Base-by-base conservation (phyloP, 176 grass and related monocot genomes). In the Carex parvula region DNA sequence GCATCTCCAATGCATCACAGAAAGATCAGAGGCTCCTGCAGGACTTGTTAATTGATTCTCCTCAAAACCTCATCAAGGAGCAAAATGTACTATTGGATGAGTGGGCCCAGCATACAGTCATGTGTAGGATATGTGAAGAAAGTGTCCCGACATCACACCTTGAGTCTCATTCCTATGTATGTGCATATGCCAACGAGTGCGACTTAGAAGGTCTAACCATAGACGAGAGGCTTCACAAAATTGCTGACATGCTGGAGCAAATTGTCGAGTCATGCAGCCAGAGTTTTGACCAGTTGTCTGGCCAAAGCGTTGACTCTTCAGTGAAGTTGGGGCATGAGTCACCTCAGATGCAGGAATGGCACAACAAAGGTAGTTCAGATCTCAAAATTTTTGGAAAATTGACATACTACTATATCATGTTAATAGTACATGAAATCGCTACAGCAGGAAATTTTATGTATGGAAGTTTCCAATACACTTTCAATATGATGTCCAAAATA, bases 101-200 rank as follows among this genome's bases (percentile, higher is more conserved):
- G 39, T 70, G 76, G 35, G 66, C 48, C n/a, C 20, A 77, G 56
- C 6, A 77, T 46, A 37, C 50, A 64, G 80, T 88, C 20, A 73
- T 89, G 29, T 89, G 82, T 72, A 81, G 87, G 65, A 89, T 89
- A 64, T 89, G 87, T 8, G 87, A 89, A 56, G 74, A 89, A 75
- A 82, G 70, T 42, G 62, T 89, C 59, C 87, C 65, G 70, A 52
- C 83, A 54, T 73, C 82, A 81, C 74, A 85, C 60, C 80, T 81
- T 22, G 82, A 85, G 42, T 85, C 73, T 15, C 87, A 89, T 81
- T 85, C 82, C 18, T 89, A 89, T 42, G 70, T 82, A 44, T 89
- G 87, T 74, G 87, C 87, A 54, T 89, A 84, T 74, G 87, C 77
- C 8, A 84, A 89, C 4, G 68, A 89, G 57, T 89, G 87, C 24